Percentiles rank a stretch among this genome's conserved stretches.
Evolutionary conservation across 345 rosid species (phyloP).

Genomic region (Pelargonium nanum): DNA sequence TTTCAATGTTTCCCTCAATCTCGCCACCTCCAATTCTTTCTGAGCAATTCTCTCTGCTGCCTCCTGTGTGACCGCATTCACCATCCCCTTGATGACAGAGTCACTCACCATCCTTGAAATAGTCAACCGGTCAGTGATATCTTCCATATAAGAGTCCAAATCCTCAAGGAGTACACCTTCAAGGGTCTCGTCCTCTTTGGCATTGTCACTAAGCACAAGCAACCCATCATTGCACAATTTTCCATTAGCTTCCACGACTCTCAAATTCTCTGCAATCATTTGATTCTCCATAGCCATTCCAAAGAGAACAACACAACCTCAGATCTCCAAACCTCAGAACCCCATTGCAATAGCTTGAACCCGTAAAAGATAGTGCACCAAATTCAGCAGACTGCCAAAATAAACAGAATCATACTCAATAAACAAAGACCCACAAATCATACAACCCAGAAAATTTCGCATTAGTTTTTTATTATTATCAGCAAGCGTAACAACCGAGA

Average conservation of each 20-base stretch:
- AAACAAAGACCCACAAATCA: not conserved
- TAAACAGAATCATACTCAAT: not conserved
- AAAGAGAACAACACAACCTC: not conserved
- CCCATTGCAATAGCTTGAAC: not conserved
- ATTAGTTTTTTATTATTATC: no score
- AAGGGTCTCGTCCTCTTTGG: constrained; percentile 38
- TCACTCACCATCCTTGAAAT: constrained; percentile 75
- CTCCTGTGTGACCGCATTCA: constrained; percentile 51
- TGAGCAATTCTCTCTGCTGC: constrained; percentile 52
- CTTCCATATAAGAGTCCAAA: constrained; percentile 54
- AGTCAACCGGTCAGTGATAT: constrained; percentile 37
- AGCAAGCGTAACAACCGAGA: no score
- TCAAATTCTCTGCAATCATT: constrained; percentile 16
- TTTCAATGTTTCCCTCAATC: constrained; percentile 30
- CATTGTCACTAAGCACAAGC: constrained; percentile 9
- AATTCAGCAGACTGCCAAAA: not conserved
- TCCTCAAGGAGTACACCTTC: constrained; percentile 38
- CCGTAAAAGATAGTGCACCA: not conserved
- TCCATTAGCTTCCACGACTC: constrained; percentile 17
- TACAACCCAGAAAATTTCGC: no score
- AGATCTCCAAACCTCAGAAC: not conserved
- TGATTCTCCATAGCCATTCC: constrained; percentile 20
- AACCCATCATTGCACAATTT: constrained; percentile 10
- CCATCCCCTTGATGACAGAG: constrained; percentile 66
- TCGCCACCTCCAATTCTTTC: constrained; percentile 55